phyloP scores from a whole-genome alignment of 2,329 filamentous ascomycete genomes.

The Drechmeria coniospora region DNA sequence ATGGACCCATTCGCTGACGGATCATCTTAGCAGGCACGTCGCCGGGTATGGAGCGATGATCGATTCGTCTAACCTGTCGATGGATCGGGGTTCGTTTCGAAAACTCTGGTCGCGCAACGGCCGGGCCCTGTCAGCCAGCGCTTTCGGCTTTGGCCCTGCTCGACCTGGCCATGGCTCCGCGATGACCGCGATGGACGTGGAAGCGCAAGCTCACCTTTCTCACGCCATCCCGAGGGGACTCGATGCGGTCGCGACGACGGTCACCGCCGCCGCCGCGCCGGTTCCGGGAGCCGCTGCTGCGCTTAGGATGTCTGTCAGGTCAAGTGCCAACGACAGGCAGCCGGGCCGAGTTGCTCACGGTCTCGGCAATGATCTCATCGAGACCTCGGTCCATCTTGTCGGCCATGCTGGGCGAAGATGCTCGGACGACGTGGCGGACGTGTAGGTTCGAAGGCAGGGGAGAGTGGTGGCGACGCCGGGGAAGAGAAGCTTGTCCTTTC shows the following conservation, averaged over 20 bases:
- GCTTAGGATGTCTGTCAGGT: conserved; percentile 7
- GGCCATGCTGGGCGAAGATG: conserved; percentile 17
- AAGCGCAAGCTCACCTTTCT: conserved; percentile 53
- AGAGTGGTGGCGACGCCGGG: too few species aligned
- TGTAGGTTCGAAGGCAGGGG: too few species aligned
- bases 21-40: conserved; percentile 11
- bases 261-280: conserved; percentile 20
- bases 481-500: too few species aligned
- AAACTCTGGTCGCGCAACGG: conserved; percentile 37
- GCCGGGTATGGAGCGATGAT: neutral
- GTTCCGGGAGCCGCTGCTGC: conserved; percentile 20
- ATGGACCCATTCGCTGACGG: conserved; percentile 75
- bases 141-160: too few species aligned
- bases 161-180: conserved; percentile 14
- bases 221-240: conserved; percentile 65
- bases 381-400: conserved; percentile 38
- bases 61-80: conserved; percentile 46
- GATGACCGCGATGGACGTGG: neutral
- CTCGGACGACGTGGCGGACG: too few species aligned
- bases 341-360: conserved; percentile 14
- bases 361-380: conserved; percentile 40
- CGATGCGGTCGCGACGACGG: conserved; percentile 19
- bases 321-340: neutral
- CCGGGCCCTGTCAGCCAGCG: conserved; percentile 12
- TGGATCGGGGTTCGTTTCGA: conserved; percentile 47